phyloP scores from a whole-genome alignment of 345 rosid genomes.

The Ricinus communis region DNA sequence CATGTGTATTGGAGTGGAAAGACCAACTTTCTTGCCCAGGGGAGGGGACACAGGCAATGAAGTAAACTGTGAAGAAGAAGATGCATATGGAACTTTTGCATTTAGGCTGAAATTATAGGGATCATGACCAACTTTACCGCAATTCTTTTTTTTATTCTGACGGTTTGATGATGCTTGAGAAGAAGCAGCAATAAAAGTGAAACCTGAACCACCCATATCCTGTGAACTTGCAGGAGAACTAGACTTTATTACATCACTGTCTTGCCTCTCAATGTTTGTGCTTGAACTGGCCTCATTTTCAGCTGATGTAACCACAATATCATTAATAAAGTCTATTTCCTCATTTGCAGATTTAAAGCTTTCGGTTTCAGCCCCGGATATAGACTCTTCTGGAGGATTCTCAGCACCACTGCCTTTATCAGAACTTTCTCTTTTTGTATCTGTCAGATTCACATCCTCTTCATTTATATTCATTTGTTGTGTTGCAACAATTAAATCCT shows the following conservation, averaged over 20 bases:
- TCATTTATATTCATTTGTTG: slow-evolving; percentile 63
- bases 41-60: slow-evolving; percentile 40
- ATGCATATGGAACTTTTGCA: slow-evolving; percentile 40
- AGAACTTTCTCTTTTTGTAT: slow-evolving; percentile 34
- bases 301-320: slow-evolving; percentile 45
- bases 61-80: slow-evolving; percentile 46
- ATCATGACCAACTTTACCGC: slow-evolving; percentile 39
- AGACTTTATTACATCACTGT: slow-evolving; percentile 37
- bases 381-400: slow-evolving; percentile 44
- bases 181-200: slow-evolving; percentile 75
- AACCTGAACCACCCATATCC: slow-evolving; percentile 46
- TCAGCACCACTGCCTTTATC: slow-evolving; percentile 39
- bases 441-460: slow-evolving; percentile 29
- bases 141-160: slow-evolving; percentile 49
- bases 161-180: slow-evolving; percentile 47
- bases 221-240: slow-evolving; percentile 38
- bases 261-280: slow-evolving; percentile 43
- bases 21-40: slow-evolving; percentile 40
- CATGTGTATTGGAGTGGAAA: slow-evolving; percentile 33
- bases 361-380: slow-evolving; percentile 79
- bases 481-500: slow-evolving; percentile 60
- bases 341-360: slow-evolving; percentile 87
- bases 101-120: slow-evolving; percentile 36
- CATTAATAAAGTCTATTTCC: slow-evolving; percentile 60
- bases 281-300: slow-evolving; percentile 67